These are phyloP conservation scores for Aspergillus nanangensis DNA, from an alignment of 495 filamentous ascomycete species.

Conservation along the genomic window DNA sequence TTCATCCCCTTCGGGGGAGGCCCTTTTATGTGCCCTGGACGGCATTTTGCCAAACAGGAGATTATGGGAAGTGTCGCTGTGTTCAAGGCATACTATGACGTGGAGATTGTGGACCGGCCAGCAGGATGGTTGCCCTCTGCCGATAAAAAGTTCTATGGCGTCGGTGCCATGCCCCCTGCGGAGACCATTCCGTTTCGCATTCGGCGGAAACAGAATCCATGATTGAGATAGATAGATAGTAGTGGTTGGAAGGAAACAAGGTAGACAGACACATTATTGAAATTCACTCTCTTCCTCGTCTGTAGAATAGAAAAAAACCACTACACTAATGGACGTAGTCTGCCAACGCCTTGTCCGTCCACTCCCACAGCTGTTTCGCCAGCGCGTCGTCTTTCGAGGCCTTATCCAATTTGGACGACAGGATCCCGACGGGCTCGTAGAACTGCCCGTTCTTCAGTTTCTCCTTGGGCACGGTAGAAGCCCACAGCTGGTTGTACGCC, in stretches of 20 bases:
- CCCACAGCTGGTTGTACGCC: slow-evolving; percentile 54
- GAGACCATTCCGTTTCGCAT: neutral
- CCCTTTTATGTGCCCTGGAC: slow-evolving; percentile 1
- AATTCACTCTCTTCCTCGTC: too few species aligned
- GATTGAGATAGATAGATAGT: too few species aligned
- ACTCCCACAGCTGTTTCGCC: slow-evolving; percentile 49
- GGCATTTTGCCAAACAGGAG: slow-evolving; percentile 4
- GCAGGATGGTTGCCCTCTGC: neutral
- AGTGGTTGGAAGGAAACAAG: too few species aligned
- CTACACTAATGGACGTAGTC: neutral
- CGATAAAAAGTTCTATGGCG: neutral
- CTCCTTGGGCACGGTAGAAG: slow-evolving; percentile 28
- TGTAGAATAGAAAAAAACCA: neutral
- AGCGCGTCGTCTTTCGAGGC: slow-evolving; percentile 34
- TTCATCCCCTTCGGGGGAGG: neutral
- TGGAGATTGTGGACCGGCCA: neutral
- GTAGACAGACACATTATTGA: too few species aligned
- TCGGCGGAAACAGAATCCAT: neutral
- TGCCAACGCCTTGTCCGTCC: slow-evolving; percentile 34
- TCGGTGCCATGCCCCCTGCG: neutral
- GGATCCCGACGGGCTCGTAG: slow-evolving; percentile 47
- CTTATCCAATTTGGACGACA: slow-evolving; percentile 6
- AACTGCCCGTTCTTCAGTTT: slow-evolving; percentile 32
- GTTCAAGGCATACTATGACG: neutral
- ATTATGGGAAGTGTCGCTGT: slow-evolving; percentile 1